phyloP scores from a whole-genome alignment of 2,329 filamentous ascomycete genomes.

The Talaromyces sp. region DNA sequence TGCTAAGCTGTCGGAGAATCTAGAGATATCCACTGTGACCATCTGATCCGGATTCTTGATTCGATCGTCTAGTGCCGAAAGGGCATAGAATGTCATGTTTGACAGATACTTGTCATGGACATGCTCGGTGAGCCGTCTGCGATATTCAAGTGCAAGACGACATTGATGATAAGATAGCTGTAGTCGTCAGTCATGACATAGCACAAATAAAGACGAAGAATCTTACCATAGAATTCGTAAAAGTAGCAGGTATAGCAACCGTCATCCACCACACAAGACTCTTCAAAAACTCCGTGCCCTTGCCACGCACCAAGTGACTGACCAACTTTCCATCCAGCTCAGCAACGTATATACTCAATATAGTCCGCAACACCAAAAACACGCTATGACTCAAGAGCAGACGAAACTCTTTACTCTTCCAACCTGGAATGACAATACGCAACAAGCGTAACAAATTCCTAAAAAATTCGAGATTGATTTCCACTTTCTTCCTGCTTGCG shows the following conservation, averaged over 20 bases:
- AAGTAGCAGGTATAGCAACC: constrained; percentile 91
- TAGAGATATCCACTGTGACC: constrained; percentile 92
- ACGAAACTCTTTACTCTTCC: constrained; percentile 82
- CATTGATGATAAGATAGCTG: constrained; percentile 96
- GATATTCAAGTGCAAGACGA: constrained; percentile 87
- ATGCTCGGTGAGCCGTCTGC: constrained; percentile 86
- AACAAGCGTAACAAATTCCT: constrained; percentile 74
- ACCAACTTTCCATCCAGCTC: constrained; percentile 93
- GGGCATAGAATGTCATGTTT: constrained; percentile 97
- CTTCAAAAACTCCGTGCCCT: constrained; percentile 82
- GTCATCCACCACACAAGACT: constrained; percentile 98
- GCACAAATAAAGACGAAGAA: background rate
- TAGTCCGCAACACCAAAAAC: constrained; percentile 83
- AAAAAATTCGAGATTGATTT: constrained; percentile 85
- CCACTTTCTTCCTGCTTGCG: constrained; percentile 70
- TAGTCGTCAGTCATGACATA: constrained; percentile 11
- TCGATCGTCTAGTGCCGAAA: constrained; percentile 90
- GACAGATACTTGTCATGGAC: constrained; percentile 95
- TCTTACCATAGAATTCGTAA: constrained; percentile 95
- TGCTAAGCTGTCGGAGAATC: constrained; percentile 91
- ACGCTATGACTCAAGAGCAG: constrained; percentile 87
- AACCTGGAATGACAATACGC: constrained; percentile 85
- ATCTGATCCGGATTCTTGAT: constrained; percentile 99
- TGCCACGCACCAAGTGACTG: constrained; percentile 86
- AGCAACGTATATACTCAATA: constrained; percentile 93